phyloP scores from a whole-genome alignment of 2,329 filamentous ascomycete genomes.

The Elsinoe arachidis region DNA sequence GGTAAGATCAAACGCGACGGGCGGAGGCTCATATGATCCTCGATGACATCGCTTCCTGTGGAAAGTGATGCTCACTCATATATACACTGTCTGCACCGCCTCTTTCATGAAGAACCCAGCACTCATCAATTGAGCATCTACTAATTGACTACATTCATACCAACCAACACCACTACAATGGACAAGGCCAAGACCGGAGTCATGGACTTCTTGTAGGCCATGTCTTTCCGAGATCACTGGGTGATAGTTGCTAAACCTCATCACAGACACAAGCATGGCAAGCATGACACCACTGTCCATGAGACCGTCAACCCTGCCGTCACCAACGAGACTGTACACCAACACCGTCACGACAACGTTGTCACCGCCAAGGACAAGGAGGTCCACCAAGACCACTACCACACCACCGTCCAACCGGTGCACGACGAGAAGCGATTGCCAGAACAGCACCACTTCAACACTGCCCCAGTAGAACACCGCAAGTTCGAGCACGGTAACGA shows the following conservation, averaged over 20 bases:
- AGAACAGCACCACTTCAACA: conserved; percentile 55
- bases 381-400: conserved; percentile 63
- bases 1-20: neutral
- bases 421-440: conserved; percentile 40
- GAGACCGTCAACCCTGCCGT: conserved; percentile 55
- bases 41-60: neutral
- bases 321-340: conserved; percentile 51
- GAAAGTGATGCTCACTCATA: neutral
- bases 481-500: conserved; percentile 54
- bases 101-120: too few species aligned
- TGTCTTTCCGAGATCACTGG: neutral
- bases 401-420: conserved; percentile 59
- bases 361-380: conserved; percentile 58
- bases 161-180: conserved; percentile 35
- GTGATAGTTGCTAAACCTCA: neutral
- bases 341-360: conserved; percentile 53
- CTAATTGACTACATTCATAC: neutral
- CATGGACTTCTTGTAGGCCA: conserved; percentile 45
- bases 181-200: conserved; percentile 57
- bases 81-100: neutral
- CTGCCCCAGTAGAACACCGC: conserved; percentile 51
- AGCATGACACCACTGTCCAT: conserved; percentile 63
- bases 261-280: conserved; percentile 41
- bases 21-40: neutral
- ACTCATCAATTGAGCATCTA: neutral